Evolutionary conservation across 1,284 basidiomycete genomes (phyloP), one percentile per base, ranked within the genome.

Genomic region (Ustilago cynodontis): DNA sequence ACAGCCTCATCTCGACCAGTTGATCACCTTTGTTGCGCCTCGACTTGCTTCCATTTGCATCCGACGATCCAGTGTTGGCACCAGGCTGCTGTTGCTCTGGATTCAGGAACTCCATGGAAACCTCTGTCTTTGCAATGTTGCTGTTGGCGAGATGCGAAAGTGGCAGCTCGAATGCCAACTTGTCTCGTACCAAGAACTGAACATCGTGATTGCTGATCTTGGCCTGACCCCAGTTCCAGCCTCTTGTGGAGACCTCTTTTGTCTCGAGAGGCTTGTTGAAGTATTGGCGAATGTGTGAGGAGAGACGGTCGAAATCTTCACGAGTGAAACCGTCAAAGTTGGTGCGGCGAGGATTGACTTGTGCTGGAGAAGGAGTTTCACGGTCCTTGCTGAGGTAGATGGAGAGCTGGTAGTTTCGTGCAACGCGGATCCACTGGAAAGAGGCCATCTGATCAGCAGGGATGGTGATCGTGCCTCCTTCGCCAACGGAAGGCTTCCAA

Each of bases 101-200:
- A 89, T 87, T 90, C 62, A 91, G 89, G 84, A 99, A 98, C 86
- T 99, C 97, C 43, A 99, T 91, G 0, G 96, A 95, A 20, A 99
- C 97, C 86, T 99, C 97, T 18, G 95, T 97, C 77, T 94, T 93
- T 14, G 95, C 94, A 84, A 99, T 98, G 88, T 98, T 98, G 51
- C 95, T 97, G 88, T 99, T 99, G 81, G 93, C 93, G 55, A 99
- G 94, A 76, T 92, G 89, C 37, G 90, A 88, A 26, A 99, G 89
- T 1, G 97, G 95, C 10, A 99, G 88, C 82, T 98, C 94, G 83
- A 99, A 99, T 0, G 94, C 90, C 0, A 92, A 92, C 87, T 93
- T 94, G 79, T 94, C 94, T 4, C 93, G 92, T 2, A 98, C 92
- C 47, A 93, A 88, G 87, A 99, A 99, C 89, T 94, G 93, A 77